phyloP scores from a whole-genome alignment of 2,329 filamentous ascomycete genomes.

The Clarireedia hainanense region DNA sequence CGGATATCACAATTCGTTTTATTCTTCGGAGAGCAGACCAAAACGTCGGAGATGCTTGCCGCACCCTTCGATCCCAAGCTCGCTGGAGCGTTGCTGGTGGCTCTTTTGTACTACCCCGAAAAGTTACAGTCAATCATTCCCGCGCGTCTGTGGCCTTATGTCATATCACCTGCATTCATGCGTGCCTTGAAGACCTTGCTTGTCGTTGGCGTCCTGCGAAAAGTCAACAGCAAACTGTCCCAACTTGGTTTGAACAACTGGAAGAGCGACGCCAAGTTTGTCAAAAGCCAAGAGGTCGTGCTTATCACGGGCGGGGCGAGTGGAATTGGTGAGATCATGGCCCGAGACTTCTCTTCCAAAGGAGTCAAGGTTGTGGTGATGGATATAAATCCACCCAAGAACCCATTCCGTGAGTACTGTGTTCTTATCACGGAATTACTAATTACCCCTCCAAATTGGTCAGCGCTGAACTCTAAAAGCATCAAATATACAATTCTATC shows the following conservation, averaged over 20 bases:
- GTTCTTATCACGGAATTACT: not conserved
- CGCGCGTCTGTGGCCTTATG: conserved; percentile 8
- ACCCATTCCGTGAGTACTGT: conserved; percentile 14
- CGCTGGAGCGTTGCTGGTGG: conserved; percentile 19
- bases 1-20: not conserved
- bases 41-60: not conserved
- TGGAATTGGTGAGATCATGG: conserved; percentile 53
- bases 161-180: conserved; percentile 17
- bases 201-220: conserved; percentile 40
- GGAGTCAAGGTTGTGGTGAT: conserved; percentile 63
- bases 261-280: conserved; percentile 42
- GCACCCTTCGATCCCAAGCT: conserved; percentile 12
- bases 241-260: conserved; percentile 41
- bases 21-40: not conserved
- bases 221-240: conserved; percentile 44
- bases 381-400: conserved; percentile 52
- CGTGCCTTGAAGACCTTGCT: conserved; percentile 32
- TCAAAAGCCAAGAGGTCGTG: conserved; percentile 61
- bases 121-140: conserved; percentile 19
- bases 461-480: conserved; percentile 24
- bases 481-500: conserved; percentile 53
- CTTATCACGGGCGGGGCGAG: conserved; percentile 68
- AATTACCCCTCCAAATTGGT: not conserved
- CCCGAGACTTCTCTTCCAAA: conserved; percentile 52
- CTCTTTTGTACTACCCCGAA: conserved; percentile 21